phyloP scores from a whole-genome alignment of 257 asterid species.

The Primulina huaijiensis region DNA sequence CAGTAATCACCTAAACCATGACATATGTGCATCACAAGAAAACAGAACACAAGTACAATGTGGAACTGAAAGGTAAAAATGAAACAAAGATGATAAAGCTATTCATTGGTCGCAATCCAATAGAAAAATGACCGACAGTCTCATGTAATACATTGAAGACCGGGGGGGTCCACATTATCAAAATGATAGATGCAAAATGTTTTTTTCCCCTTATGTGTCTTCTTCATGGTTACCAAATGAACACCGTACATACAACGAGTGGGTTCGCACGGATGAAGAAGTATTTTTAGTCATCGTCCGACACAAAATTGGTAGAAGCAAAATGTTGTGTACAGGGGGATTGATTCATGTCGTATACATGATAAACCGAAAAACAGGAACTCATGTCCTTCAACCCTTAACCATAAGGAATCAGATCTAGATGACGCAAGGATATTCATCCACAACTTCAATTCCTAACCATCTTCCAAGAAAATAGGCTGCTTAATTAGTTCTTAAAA shows the following conservation, averaged over 20 bases:
- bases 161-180: neutral
- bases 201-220: too few relatives aligned
- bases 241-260: too few relatives aligned
- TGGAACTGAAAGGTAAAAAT: neutral
- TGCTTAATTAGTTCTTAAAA: too few relatives aligned
- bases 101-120: conserved; percentile 3
- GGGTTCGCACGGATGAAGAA: too few relatives aligned
- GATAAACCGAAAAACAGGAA: neutral
- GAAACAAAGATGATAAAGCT: neutral
- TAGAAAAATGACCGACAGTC: neutral
- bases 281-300: too few relatives aligned
- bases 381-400: neutral
- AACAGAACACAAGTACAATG: neutral
- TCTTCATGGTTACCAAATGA: too few relatives aligned
- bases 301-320: too few relatives aligned
- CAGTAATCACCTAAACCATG: conserved; percentile 4
- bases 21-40: neutral
- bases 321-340: neutral
- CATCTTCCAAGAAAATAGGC: neutral
- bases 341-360: neutral
- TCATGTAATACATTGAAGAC: neutral
- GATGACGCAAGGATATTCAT: neutral
- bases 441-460: neutral
- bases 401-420: neutral
- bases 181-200: neutral